Percentiles rank a stretch among this genome's conserved stretches.
phyloP scores from a whole-genome alignment of 768 basidiomycete genomes.

The Tylopilus balloui region DNA sequence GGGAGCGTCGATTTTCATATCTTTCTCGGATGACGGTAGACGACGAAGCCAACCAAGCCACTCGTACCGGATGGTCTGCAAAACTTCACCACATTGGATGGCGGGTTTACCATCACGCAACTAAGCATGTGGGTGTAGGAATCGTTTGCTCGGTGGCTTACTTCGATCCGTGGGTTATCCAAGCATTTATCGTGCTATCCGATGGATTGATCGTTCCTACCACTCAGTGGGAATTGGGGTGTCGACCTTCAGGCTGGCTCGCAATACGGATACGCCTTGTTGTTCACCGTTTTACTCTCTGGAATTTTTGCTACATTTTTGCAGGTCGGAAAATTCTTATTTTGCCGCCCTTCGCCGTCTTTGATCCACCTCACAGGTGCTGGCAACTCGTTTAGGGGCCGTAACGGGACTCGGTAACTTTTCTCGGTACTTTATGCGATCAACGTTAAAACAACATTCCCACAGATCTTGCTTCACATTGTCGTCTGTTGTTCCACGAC shows the following conservation, averaged over 20 bases:
- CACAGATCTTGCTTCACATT: conserved; percentile 58
- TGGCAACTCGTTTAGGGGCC: conserved; percentile 76
- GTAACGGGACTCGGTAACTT: conserved; percentile 71
- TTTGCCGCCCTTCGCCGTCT: background rate
- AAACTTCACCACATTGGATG: conserved; percentile 22
- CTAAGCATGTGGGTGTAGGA: conserved; percentile 76
- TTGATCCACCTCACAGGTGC: conserved; percentile 43
- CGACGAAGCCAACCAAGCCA: conserved; percentile 1
- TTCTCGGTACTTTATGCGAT: background rate
- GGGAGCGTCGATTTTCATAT: background rate
- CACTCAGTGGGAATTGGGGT: conserved; percentile 75
- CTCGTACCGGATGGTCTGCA: conserved; percentile 15
- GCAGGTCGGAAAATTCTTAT: conserved; percentile 43
- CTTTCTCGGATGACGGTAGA: conserved; percentile 15
- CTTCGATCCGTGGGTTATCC: conserved; percentile 68
- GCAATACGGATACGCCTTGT: conserved; percentile 75
- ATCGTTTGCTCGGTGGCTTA: conserved; percentile 85
- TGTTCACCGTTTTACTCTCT: conserved; percentile 81
- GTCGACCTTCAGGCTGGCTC: conserved; percentile 88
- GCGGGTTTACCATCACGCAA: conserved; percentile 46
- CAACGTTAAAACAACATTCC: conserved; percentile 19
- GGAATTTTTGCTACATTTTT: conserved; percentile 80
- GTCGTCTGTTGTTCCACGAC: conserved; percentile 60
- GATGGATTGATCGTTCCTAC: background rate
- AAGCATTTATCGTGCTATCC: background rate